Evolutionary conservation across 495 filamentous ascomycete genomes (phyloP).

Genomic region (Acidiella bohemica): DNA sequence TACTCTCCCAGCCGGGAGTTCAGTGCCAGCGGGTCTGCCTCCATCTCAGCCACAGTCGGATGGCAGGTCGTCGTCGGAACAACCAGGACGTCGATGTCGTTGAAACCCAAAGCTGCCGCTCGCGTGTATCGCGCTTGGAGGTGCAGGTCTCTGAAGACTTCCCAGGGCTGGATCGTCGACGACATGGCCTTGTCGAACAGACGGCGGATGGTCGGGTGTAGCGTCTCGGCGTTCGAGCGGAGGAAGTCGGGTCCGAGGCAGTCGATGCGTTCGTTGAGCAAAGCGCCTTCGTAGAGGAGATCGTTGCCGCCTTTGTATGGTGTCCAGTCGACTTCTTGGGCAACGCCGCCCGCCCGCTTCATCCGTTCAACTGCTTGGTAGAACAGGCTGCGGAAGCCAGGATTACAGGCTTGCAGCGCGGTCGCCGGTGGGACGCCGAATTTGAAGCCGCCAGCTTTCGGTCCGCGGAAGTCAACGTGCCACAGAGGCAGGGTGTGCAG

Average conservation of each 20-base stretch:
- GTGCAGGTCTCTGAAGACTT: slow-evolving; percentile 8
- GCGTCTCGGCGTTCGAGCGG: not conserved
- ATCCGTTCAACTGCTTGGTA: slow-evolving; percentile 31
- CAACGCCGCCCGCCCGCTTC: slow-evolving; percentile 34
- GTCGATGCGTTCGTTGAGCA: slow-evolving; percentile 10
- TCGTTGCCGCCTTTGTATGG: slow-evolving; percentile 5
- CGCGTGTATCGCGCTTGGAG: slow-evolving; percentile 6
- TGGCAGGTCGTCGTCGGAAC: slow-evolving; percentile 50
- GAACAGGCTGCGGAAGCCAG: slow-evolving; percentile 35
- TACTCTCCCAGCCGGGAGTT: slow-evolving; percentile 47
- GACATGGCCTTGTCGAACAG: slow-evolving; percentile 2
- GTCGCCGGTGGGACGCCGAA: slow-evolving; percentile 40
- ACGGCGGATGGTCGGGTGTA: slow-evolving; percentile 2
- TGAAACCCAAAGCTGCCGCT: slow-evolving; percentile 1
- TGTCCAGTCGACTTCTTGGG: slow-evolving; percentile 1
- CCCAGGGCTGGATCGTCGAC: not conserved
- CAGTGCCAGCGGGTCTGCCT: slow-evolving; percentile 39
- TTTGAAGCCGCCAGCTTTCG: slow-evolving; percentile 34
- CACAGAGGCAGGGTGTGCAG: slow-evolving; percentile 24
- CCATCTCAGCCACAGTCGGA: slow-evolving; percentile 43
- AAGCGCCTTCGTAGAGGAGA: slow-evolving; percentile 7
- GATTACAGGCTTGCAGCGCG: slow-evolving; percentile 36
- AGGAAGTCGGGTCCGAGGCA: slow-evolving; percentile 10
- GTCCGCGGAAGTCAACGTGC: slow-evolving; percentile 39
- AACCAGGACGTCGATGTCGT: slow-evolving; percentile 42